A percentile compares a stretch with the other conserved stretches of the same genome.
These are phyloP conservation scores for Oryza nivara DNA, from an alignment of 176 grass and related monocot species.

Conservation along the genomic window DNA sequence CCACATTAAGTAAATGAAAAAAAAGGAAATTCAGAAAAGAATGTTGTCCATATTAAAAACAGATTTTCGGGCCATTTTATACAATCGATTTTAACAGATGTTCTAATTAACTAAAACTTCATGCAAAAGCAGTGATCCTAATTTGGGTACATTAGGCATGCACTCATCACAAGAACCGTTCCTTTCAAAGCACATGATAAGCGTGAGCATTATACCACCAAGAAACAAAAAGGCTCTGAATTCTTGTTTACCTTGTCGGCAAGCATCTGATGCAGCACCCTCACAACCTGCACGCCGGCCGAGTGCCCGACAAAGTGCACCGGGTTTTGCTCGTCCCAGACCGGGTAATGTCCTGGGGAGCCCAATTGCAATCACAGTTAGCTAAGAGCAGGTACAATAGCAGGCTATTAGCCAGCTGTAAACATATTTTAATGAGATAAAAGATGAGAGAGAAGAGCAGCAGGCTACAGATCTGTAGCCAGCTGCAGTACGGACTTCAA, in stretches of 20 bases:
- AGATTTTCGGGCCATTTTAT: slow-evolving; percentile 12
- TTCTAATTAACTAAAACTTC: slow-evolving; percentile 38
- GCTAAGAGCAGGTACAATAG: background rate
- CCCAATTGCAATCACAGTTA: slow-evolving; percentile 19
- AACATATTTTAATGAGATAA: no score
- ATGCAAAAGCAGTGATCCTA: slow-evolving; percentile 28
- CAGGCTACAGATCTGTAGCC: no score
- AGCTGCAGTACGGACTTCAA: no score
- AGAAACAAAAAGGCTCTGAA: background rate
- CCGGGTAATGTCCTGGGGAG: slow-evolving; percentile 81
- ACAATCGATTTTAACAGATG: slow-evolving; percentile 15
- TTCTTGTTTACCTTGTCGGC: slow-evolving; percentile 75
- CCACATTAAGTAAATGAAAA: background rate
- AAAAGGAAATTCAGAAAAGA: background rate
- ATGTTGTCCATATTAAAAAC: slow-evolving; percentile 33
- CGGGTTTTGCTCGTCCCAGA: slow-evolving; percentile 79
- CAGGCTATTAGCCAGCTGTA: no score
- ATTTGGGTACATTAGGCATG: slow-evolving; percentile 5
- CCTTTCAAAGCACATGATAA: slow-evolving; percentile 49
- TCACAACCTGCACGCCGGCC: slow-evolving; percentile 84
- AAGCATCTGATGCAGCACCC: slow-evolving; percentile 94
- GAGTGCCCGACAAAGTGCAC: slow-evolving; percentile 98
- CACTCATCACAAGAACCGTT: slow-evolving; percentile 45
- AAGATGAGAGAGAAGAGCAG: no score
- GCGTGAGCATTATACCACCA: slow-evolving; percentile 40